Evolutionary conservation across 805 yeast genomes (phyloP), one percentile per base, ranked within the genome.

Genomic region (Wickerhamiella sorbophila): DNA sequence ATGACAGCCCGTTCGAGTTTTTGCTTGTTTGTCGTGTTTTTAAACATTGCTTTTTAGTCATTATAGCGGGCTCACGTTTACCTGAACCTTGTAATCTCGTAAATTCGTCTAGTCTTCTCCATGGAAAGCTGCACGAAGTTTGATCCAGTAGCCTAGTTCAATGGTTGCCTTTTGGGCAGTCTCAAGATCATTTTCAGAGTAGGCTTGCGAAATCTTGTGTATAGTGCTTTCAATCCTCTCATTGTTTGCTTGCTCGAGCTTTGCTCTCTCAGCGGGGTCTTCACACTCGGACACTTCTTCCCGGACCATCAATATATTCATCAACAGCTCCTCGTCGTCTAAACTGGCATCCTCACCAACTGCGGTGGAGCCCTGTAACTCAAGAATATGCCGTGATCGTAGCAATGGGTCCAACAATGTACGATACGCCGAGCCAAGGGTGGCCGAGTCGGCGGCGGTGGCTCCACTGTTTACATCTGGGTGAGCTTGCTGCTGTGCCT

Each of bases 261-360:
- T 58, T 1, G 60, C 69, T 26, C 83, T 64, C 38, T 83, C 94
- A 2, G 66, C 61, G 39, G 74, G 79, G 40, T 60, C 62, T 1
- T 65, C 62, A 4, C 84, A 77, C 48, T 74, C 74, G 46, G 83
- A 93, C 44, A 87, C 63, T 33, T 74, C 71, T 59, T 88, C 98
- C 56, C 87, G 91, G 4, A 84, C 75, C 49, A 85, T 93, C 61
- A 88, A 65, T 18, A 88, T 80, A 35, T 74, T 74, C 78, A 84
- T 72, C 33, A 88, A 62, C 54, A 83, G 62, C 14, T 64, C 70
- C 44, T 58, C 73, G 38, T 62, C 38, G 62, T 66, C 50, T 65
- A 74, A 46, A 61, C 60, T 37, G 52, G 57, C 59, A 58, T 65
- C 48, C 44, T 67, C 68, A 5, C 67, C 64, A 16, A 62, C 59